A percentile compares a stretch with the other conserved stretches of the same genome.
phyloP scores from a whole-genome alignment of 2,329 filamentous ascomycete genomes.

The Aspergillus japonicus region DNA sequence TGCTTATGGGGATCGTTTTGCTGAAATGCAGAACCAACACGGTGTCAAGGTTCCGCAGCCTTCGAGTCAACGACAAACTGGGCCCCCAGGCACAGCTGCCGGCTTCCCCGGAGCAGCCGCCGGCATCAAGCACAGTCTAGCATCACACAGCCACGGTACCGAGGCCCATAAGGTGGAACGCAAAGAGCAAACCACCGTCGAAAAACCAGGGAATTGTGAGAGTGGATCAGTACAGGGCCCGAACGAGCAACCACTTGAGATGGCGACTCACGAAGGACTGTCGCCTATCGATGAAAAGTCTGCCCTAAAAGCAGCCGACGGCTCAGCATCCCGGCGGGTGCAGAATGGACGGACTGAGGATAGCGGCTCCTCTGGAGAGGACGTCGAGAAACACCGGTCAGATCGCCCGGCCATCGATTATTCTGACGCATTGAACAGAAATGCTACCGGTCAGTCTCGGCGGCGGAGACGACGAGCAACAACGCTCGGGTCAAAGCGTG shows the following conservation, averaged over 20 bases:
- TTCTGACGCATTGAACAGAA: slow-evolving; percentile 42
- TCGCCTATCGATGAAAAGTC: slow-evolving; percentile 47
- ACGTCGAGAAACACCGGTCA: slow-evolving; percentile 34
- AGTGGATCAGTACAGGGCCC: slow-evolving; percentile 34
- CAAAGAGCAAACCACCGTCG: slow-evolving; percentile 32
- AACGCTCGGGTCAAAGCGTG: slow-evolving; percentile 47
- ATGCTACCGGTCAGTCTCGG: slow-evolving; percentile 35
- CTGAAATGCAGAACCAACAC: slow-evolving; percentile 60
- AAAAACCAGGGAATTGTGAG: slow-evolving; percentile 36
- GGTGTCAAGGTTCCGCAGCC: slow-evolving; percentile 50
- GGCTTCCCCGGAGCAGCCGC: slow-evolving; percentile 19
- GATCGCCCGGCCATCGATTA: slow-evolving; percentile 36
- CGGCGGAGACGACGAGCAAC: slow-evolving; percentile 45
- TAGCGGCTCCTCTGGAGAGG: slow-evolving; percentile 25
- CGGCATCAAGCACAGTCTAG: slow-evolving; percentile 26
- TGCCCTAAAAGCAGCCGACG: slow-evolving; percentile 31
- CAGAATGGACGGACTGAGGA: slow-evolving; percentile 28
- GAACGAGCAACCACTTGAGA: slow-evolving; percentile 33
- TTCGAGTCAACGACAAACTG: slow-evolving; percentile 43
- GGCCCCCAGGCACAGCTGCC: slow-evolving; percentile 38
- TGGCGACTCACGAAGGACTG: slow-evolving; percentile 31
- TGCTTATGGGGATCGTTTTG: slow-evolving; percentile 75
- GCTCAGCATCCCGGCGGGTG: slow-evolving; percentile 22
- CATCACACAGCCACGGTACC: slow-evolving; percentile 27
- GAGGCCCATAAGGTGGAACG: slow-evolving; percentile 31